Percentiles rank a stretch among this genome's conserved stretches.
Evolutionary conservation across 2,329 filamentous ascomycete genomes (phyloP).

Genomic region (Beauveria sp.): DNA sequence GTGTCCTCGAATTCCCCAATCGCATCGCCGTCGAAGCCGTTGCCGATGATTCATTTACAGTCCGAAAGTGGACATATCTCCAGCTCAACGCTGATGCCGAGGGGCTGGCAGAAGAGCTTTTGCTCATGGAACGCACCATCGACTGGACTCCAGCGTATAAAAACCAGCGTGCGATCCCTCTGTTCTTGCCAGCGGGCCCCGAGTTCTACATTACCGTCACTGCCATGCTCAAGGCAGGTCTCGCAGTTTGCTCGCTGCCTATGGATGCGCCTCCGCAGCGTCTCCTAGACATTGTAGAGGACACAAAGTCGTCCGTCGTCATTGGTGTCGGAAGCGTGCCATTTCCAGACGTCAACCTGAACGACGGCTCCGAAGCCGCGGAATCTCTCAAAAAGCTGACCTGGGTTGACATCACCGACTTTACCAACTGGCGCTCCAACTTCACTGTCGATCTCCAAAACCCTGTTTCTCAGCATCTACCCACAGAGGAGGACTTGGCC

Average conservation of each 20-base stretch:
- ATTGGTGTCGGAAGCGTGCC: slow-evolving; percentile 16
- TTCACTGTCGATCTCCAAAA: slow-evolving; percentile 4
- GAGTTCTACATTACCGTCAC: slow-evolving; percentile 12
- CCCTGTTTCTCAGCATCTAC: neutral
- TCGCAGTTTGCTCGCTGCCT: slow-evolving; percentile 6
- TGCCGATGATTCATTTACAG: slow-evolving; percentile 8
- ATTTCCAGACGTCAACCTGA: slow-evolving; percentile 20
- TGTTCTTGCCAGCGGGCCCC: slow-evolving; percentile 10
- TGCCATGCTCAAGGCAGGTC: slow-evolving; percentile 14
- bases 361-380: slow-evolving; percentile 5
- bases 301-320: slow-evolving; percentile 6
- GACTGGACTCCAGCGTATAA: slow-evolving; percentile 7
- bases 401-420: slow-evolving; percentile 4
- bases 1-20: slow-evolving; percentile 5
- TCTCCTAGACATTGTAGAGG: slow-evolving; percentile 6
- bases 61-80: slow-evolving; percentile 7
- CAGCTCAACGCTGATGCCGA: slow-evolving; percentile 10
- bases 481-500: slow-evolving; percentile 22
- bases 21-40: slow-evolving; percentile 9
- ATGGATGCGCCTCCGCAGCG: slow-evolving; percentile 10
- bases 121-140: slow-evolving; percentile 6
- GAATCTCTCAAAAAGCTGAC: slow-evolving; percentile 6
- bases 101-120: slow-evolving; percentile 5
- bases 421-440: slow-evolving; percentile 9
- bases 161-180: slow-evolving; percentile 9